Base-by-base conservation (phyloP, 768 basidiomycete genomes). In the Termitomyces sp. region DNA sequence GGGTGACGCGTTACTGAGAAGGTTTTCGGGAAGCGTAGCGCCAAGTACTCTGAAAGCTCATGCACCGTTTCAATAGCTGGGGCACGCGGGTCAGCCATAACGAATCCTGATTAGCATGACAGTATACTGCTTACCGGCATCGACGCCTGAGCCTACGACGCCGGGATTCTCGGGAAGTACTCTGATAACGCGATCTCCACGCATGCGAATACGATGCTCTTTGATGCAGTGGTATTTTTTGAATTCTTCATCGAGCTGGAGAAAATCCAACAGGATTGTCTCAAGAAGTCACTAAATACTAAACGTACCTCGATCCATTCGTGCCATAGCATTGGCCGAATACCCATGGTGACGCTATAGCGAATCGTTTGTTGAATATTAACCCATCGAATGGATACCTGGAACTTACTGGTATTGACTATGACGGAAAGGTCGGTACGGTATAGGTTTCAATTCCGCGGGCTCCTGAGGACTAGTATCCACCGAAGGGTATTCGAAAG, bases 241-340 rank as follows among this genome's bases (percentile, higher is more conserved):
- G 63, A 82, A 86, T 54, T 80, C 71, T 54, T 78, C 75, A 66
- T 88, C 88, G 32, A 88, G 74, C 82, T 84, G 52, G n/a, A 48
- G 43, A 23, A 57, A 34, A 51, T 6, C 40, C 11, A 32, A 47
- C 14, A 16, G 16, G 30, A 23, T 5, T 1, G 23, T 14, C 16
- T n/a, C 27, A n/a, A 52, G 19, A 47, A 56, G 37, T n/a, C 30
- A 19, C 25, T 47, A 23, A 34, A 57, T 23, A 19, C 25, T 47
- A 23, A 34, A 57, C 67, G n/a, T 58, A 83, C 84, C 72, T 89
- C 85, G 45, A 90, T 82, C 88, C 88, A 89, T 52, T 85, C 81
- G 40, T 78, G 76, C 83, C 84, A 90, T 9, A 73, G 73, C 85
- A 89, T 88, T 48, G 61, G 34, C 12, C 65, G 58, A 28, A 66